Percentiles rank a stretch among this genome's conserved stretches.
phyloP scores from a whole-genome alignment of 257 asterid species.

The Paraleonurus japonicus region DNA sequence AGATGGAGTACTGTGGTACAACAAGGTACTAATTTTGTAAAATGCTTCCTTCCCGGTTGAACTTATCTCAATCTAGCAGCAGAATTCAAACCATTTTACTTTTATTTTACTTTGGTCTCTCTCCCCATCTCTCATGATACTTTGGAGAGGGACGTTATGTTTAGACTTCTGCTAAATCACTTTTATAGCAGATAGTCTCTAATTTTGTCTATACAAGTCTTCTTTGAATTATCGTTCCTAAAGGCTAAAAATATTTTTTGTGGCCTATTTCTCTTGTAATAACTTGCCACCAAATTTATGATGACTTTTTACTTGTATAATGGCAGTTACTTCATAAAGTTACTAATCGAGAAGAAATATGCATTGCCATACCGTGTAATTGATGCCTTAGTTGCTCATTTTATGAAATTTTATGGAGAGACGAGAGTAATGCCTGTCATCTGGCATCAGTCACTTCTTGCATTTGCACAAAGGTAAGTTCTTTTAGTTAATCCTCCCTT shows the following conservation, averaged over 20 bases:
- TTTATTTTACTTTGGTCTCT: too few species aligned
- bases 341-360: constrained; percentile 88
- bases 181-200: too few species aligned
- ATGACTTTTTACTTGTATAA: constrained; percentile 1
- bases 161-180: too few species aligned
- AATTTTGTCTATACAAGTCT: background rate
- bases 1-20: constrained; percentile 91
- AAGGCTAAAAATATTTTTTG: background rate
- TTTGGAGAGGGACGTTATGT: too few species aligned
- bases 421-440: constrained; percentile 91
- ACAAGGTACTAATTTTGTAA: constrained; percentile 58
- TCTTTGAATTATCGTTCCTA: background rate
- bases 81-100: too few species aligned
- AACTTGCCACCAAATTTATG: background rate
- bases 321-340: constrained; percentile 84
- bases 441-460: constrained; percentile 98
- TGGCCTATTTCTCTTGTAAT: background rate
- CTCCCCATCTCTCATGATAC: too few species aligned
- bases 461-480: constrained; percentile 83
- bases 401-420: constrained; percentile 73
- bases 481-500: constrained; percentile 10
- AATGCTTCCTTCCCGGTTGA: constrained; percentile 4
- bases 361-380: constrained; percentile 96
- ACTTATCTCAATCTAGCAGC: background rate
- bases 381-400: constrained; percentile 90